Evolutionary conservation across 768 basidiomycete species (phyloP).

Genomic region (Psilocybe cyanescens): DNA sequence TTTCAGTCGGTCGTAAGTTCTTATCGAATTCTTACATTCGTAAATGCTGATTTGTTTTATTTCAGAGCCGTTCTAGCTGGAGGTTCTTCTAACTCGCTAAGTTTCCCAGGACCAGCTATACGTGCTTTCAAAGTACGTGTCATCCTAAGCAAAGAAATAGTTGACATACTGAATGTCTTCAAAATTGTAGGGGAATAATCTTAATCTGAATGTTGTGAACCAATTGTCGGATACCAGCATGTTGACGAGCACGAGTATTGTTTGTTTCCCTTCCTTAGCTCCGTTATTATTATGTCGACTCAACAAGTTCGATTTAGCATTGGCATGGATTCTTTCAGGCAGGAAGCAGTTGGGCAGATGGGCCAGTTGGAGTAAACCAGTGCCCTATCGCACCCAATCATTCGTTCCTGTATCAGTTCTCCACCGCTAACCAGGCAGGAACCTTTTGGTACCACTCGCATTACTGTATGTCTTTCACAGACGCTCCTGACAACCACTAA

Average conservation of each 20-base stretch:
- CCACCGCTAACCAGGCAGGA: constrained; percentile 37
- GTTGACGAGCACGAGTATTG: constrained; percentile 52
- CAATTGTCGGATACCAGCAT: constrained; percentile 47
- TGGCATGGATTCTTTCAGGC: constrained; percentile 46
- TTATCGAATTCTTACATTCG: background rate
- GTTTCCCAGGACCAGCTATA: constrained; percentile 34
- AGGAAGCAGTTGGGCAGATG: constrained; percentile 43
- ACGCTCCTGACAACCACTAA: constrained; percentile 4
- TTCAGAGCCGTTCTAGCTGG: constrained; percentile 23
- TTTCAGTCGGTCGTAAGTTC: constrained; percentile 18
- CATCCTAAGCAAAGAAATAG: too few species aligned
- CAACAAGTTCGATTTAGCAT: constrained; percentile 28
- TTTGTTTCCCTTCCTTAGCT: constrained; percentile 24
- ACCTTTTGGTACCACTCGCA: constrained; percentile 50
- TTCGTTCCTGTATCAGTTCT: constrained; percentile 31
- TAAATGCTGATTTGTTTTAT: background rate
- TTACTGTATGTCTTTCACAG: constrained; percentile 24
- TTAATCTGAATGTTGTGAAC: constrained; percentile 50
- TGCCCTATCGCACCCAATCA: constrained; percentile 43
- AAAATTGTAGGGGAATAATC: constrained; percentile 34
- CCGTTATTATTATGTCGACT: background rate
- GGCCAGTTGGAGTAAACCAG: constrained; percentile 39
- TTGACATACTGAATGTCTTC: background rate
- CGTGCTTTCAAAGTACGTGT: constrained; percentile 28
- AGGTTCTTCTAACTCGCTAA: constrained; percentile 14